These are phyloP conservation scores for Fonsecaea nubica DNA, from an alignment of 2,329 filamentous ascomycete species.

Conservation along the genomic window DNA sequence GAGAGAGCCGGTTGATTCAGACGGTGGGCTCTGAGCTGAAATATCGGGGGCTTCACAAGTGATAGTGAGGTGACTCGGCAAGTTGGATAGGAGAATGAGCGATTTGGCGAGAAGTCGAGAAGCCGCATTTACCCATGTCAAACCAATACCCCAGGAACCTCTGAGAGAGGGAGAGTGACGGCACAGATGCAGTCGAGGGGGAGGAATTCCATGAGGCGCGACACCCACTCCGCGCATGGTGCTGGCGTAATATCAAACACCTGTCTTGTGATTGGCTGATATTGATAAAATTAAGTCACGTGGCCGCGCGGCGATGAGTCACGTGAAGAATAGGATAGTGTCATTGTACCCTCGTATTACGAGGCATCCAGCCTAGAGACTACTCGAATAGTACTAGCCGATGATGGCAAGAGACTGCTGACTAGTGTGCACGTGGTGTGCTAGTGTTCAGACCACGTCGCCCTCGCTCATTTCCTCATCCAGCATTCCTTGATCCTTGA, in stretches of 20 bases:
- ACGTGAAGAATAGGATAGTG: too few relatives aligned
- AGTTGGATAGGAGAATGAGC: slow-evolving; percentile 8
- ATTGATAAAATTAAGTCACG: background rate
- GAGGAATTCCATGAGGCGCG: slow-evolving; percentile 22
- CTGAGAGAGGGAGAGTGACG: slow-evolving; percentile 27
- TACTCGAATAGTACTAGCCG: too few relatives aligned
- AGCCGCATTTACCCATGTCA: slow-evolving; percentile 18
- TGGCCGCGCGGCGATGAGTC: background rate
- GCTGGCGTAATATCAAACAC: slow-evolving; percentile 31
- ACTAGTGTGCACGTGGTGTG: too few relatives aligned
- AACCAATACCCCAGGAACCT: slow-evolving; percentile 18
- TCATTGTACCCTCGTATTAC: too few relatives aligned
- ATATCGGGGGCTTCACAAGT: background rate
- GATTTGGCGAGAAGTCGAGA: slow-evolving; percentile 13
- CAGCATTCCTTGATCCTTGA: too few relatives aligned
- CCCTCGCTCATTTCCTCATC: too few relatives aligned
- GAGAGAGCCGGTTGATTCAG: background rate
- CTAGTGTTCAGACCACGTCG: too few relatives aligned
- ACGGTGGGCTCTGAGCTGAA: background rate
- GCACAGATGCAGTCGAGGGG: slow-evolving; percentile 17
- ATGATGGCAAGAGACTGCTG: too few relatives aligned
- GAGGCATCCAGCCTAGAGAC: too few relatives aligned
- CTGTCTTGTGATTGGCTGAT: slow-evolving; percentile 28
- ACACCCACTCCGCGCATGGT: background rate
- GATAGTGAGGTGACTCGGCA: background rate